phyloP scores from a whole-genome alignment of 2,329 filamentous ascomycete species.

The Exophiala viscosa region DNA sequence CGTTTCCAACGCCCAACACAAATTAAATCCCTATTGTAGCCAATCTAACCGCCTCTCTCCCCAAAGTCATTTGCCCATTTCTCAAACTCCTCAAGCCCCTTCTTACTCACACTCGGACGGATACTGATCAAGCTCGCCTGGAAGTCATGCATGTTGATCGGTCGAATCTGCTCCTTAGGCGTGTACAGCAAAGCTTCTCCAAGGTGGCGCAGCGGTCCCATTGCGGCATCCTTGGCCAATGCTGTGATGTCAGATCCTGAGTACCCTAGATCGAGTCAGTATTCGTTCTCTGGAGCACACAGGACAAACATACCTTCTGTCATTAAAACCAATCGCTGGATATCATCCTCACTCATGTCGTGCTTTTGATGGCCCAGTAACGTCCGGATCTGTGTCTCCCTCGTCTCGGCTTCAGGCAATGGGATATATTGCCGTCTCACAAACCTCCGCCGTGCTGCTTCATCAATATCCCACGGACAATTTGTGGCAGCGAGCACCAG shows the following conservation, averaged over 20 bases:
- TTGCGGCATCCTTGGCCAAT: conserved; percentile 93
- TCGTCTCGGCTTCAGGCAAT: conserved; percentile 77
- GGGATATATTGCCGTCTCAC: conserved; percentile 95
- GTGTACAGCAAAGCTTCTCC: conserved; percentile 87
- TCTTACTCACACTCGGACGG: conserved; percentile 79
- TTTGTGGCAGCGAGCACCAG: conserved; percentile 94
- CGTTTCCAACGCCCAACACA: not conserved
- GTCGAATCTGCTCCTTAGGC: conserved; percentile 88
- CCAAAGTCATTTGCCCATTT: conserved; percentile 93
- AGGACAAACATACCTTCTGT: conserved; percentile 68
- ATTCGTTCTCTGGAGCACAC: conserved; percentile 4
- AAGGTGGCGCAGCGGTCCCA: conserved; percentile 87
- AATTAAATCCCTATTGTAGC: not conserved
- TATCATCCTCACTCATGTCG: conserved; percentile 66
- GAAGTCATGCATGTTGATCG: conserved; percentile 81
- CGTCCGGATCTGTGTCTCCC: conserved; percentile 72
- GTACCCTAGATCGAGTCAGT: conserved; percentile 64
- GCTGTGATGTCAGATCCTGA: conserved; percentile 96
- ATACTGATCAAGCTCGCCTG: conserved; percentile 78
- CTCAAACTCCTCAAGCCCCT: conserved; percentile 83
- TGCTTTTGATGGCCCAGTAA: conserved; percentile 87
- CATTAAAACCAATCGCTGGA: conserved; percentile 67
- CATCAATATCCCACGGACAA: conserved; percentile 94
- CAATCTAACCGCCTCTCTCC: conserved; percentile 69
- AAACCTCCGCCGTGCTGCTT: conserved; percentile 85